Evolutionary conservation across 768 basidiomycete species (phyloP).

Genomic region (Amanita muscaria): DNA sequence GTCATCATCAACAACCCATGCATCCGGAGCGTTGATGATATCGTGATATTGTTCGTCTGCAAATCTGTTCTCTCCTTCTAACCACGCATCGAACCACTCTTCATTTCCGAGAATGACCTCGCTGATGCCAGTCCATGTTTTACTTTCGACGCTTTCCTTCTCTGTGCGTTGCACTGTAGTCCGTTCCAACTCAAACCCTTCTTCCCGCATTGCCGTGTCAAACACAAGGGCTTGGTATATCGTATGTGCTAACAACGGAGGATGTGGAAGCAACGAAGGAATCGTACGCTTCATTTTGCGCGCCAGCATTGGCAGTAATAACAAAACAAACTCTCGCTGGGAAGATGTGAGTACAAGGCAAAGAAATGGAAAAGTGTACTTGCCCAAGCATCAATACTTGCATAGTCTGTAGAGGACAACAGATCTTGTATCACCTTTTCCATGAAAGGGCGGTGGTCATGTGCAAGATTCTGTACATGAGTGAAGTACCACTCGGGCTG

Average conservation of each 20-base stretch:
- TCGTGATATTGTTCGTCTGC: constrained; percentile 80
- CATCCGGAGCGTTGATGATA: constrained; percentile 71
- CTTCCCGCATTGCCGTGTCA: constrained; percentile 67
- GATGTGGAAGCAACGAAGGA: constrained; percentile 63
- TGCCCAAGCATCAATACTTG: constrained; percentile 69
- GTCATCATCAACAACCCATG: constrained; percentile 74
- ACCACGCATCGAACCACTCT: constrained; percentile 90
- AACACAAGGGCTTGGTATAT: constrained; percentile 89
- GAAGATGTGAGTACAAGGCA: constrained; percentile 5
- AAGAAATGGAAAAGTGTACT: constrained; percentile 12
- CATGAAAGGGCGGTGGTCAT: constrained; percentile 81
- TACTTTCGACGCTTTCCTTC: constrained; percentile 12
- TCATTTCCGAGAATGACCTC: constrained; percentile 72
- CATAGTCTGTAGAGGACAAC: constrained; percentile 53
- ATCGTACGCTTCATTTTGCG: constrained; percentile 70
- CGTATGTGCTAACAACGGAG: constrained; percentile 88
- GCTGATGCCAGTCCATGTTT: constrained; percentile 66
- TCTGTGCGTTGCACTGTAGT: constrained; percentile 31
- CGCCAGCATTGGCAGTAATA: constrained; percentile 70
- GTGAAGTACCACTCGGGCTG: constrained; percentile 98
- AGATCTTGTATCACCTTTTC: constrained; percentile 64
- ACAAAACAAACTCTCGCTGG: constrained; percentile 75
- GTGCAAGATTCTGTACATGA: constrained; percentile 78
- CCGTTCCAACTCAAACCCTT: constrained; percentile 56
- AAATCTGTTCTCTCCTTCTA: constrained; percentile 83